Conservation (phyloP, 768 basidiomycete species). For the Steccherinum ochraceum region DNA sequence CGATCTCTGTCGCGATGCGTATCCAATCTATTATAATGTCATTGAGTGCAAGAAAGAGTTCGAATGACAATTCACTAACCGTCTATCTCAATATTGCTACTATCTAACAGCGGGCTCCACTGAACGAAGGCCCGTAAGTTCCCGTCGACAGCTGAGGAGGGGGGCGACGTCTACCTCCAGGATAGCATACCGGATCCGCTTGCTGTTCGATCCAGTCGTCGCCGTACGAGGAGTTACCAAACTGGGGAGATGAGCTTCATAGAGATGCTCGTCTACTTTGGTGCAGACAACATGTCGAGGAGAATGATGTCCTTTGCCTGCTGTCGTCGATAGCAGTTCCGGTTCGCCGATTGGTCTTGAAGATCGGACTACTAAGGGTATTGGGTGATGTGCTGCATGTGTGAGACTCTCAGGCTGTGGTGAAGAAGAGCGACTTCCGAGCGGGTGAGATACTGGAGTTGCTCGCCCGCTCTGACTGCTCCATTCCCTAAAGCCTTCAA, state of each 20-base stretch:
- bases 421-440: constrained; percentile 13
- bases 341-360: constrained; percentile 56
- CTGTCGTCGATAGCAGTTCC: constrained; percentile 27
- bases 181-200: constrained; percentile 80
- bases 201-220: constrained; percentile 53
- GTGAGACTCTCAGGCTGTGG: constrained; percentile 22
- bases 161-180: constrained; percentile 52
- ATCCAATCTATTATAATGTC: constrained; percentile 67
- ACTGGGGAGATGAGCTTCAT: constrained; percentile 68
- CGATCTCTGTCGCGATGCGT: constrained; percentile 85
- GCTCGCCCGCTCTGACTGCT: constrained; percentile 53
- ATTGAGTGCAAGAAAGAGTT: constrained; percentile 5
- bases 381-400: constrained; percentile 30
- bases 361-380: constrained; percentile 51
- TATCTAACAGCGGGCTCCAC: constrained; percentile 87
- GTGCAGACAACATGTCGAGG: constrained; percentile 25
- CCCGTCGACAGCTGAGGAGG: not conserved
- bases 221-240: constrained; percentile 73
- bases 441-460: constrained; percentile 30
- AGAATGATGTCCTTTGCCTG: constrained; percentile 12
- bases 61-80: constrained; percentile 35
- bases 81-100: constrained; percentile 80
- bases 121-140: constrained; percentile 22
- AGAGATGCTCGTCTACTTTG: constrained; percentile 55
- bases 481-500: constrained; percentile 78